Conservation (phyloP, 2,329 filamentous ascomycete species). For the Scedosporium apiospermum region DNA sequence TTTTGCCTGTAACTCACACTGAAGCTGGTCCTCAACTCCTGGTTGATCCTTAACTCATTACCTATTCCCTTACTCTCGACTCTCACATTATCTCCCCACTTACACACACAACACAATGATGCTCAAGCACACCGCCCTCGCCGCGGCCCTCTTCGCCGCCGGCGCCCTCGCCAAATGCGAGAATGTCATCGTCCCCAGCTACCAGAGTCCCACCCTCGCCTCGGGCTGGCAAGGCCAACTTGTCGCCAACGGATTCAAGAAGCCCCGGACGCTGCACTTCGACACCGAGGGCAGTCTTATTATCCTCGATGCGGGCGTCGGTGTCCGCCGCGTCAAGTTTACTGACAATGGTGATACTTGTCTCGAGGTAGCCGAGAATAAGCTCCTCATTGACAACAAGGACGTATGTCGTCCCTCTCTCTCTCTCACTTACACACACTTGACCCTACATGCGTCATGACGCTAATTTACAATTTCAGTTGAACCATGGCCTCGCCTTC, state of each 20-base stretch:
- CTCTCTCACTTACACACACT: too few relatives aligned
- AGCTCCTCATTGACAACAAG: slow-evolving; percentile 23
- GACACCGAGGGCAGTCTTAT: slow-evolving; percentile 35
- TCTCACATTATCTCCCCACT: neutral
- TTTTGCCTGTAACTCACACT: too few relatives aligned
- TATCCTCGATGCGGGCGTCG: slow-evolving; percentile 31
- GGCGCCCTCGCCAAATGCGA: slow-evolving; percentile 17
- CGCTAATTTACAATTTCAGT: slow-evolving; percentile 18
- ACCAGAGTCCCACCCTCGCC: slow-evolving; percentile 26
- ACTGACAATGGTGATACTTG: slow-evolving; percentile 32
- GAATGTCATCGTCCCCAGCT: slow-evolving; percentile 23
- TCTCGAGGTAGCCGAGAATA: slow-evolving; percentile 25
- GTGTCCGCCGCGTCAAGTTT: slow-evolving; percentile 30
- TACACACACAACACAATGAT: neutral
- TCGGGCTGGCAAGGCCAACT: slow-evolving; percentile 34
- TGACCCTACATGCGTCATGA: too few relatives aligned
- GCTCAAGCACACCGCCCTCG: neutral
- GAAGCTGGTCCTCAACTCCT: too few relatives aligned
- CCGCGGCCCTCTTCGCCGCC: slow-evolving; percentile 4
- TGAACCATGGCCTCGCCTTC: slow-evolving; percentile 48
- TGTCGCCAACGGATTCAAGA: slow-evolving; percentile 28
- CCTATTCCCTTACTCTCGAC: neutral
- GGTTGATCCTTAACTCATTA: too few relatives aligned
- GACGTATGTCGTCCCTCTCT: slow-evolving; percentile 17
- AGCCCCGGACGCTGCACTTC: slow-evolving; percentile 35